These are phyloP conservation scores for Tricharina praecox DNA, from an alignment of 495 filamentous ascomycete genomes.

Conservation along the genomic window DNA sequence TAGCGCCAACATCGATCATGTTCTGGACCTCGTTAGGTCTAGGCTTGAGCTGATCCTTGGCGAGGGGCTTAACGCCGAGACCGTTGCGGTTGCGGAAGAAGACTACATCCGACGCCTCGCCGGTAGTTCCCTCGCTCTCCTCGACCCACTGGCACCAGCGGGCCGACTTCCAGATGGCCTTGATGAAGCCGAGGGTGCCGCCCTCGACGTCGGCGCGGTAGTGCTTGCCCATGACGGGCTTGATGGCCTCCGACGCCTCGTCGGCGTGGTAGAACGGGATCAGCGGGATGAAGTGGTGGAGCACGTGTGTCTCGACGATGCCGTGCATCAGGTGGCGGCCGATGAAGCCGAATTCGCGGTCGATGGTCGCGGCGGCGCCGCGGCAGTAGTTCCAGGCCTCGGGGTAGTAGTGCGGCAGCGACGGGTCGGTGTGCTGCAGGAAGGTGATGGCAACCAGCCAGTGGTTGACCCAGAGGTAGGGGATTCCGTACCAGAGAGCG, in stretches of 20 bases:
- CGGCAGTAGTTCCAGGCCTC: constrained; percentile 70
- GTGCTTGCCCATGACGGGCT: constrained; percentile 62
- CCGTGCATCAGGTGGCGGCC: constrained; percentile 74
- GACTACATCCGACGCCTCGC: constrained; percentile 44
- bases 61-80: constrained; percentile 42
- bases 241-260: constrained; percentile 71
- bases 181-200: constrained; percentile 47
- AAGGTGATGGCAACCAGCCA: constrained; percentile 83
- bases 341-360: constrained; percentile 79
- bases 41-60: constrained; percentile 8
- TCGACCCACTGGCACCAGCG: constrained; percentile 63
- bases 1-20: not conserved
- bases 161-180: constrained; percentile 46
- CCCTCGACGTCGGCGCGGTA: constrained; percentile 52
- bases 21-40: constrained; percentile 2
- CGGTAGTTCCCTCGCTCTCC: constrained; percentile 46
- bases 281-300: constrained; percentile 70
- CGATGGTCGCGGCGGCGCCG: constrained; percentile 72
- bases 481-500: constrained; percentile 81
- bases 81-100: constrained; percentile 71
- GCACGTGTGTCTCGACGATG: constrained; percentile 82
- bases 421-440: constrained; percentile 78
- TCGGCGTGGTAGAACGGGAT: constrained; percentile 89
- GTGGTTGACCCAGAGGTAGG: constrained; percentile 98
- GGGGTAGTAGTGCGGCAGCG: constrained; percentile 65